Evolutionary conservation across 1,139 yeast species (phyloP).

Genomic region (Kurtzmaniella natalensis): DNA sequence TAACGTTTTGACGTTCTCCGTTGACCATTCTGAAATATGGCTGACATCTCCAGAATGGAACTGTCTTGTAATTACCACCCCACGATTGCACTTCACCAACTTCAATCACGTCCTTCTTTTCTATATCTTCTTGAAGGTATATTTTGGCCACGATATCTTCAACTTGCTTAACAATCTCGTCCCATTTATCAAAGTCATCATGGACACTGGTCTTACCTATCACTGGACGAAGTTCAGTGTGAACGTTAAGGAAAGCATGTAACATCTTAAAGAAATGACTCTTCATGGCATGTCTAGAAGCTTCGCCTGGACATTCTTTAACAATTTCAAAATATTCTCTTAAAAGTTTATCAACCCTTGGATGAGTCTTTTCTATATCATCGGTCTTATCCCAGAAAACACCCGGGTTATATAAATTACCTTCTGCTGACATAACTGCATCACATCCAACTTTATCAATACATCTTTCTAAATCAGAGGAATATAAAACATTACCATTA

Average conservation of each 20-base stretch:
- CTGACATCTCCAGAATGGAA: slow-evolving; percentile 98
- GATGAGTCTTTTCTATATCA: slow-evolving; percentile 65
- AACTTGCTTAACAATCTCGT: slow-evolving; percentile 60
- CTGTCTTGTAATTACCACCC: slow-evolving; percentile 77
- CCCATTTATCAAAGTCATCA: slow-evolving; percentile 57
- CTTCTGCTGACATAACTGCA: slow-evolving; percentile 98
- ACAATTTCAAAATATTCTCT: slow-evolving; percentile 89
- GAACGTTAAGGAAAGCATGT: slow-evolving; percentile 69
- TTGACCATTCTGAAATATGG: slow-evolving; percentile 88
- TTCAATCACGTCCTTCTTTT: slow-evolving; percentile 45
- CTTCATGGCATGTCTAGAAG: slow-evolving; percentile 81
- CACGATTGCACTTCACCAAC: slow-evolving; percentile 57
- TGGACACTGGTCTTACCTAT: slow-evolving; percentile 57
- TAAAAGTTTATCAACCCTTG: slow-evolving; percentile 77
- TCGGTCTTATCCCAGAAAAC: slow-evolving; percentile 59
- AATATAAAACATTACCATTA: slow-evolving; percentile 87
- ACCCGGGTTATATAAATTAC: slow-evolving; percentile 90
- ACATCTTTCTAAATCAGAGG: slow-evolving; percentile 74
- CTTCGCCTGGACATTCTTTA: slow-evolving; percentile 59
- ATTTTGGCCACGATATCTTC: slow-evolving; percentile 62
- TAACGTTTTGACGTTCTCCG: slow-evolving; percentile 51
- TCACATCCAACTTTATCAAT: slow-evolving; percentile 62
- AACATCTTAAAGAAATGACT: slow-evolving; percentile 87
- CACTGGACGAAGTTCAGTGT: slow-evolving; percentile 71
- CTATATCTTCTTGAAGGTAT: slow-evolving; percentile 38